Conservation (phyloP, 2,329 filamentous ascomycete genomes). For the Fusarium pilosicola region DNA sequence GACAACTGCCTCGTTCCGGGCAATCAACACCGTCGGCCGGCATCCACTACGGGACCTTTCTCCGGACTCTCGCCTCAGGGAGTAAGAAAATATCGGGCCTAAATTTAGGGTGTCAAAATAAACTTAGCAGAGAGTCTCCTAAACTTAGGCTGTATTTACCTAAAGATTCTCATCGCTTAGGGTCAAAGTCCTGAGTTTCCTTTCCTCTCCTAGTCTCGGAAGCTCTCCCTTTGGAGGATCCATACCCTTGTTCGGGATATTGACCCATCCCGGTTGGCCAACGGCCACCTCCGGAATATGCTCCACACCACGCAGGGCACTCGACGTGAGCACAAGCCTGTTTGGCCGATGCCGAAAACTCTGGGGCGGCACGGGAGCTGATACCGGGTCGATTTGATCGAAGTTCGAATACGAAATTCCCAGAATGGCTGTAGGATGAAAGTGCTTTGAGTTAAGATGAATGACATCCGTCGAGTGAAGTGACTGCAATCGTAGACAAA, state of each 20-base stretch:
- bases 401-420: neutral
- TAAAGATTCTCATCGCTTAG: too few species aligned
- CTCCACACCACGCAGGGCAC: neutral
- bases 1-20: accelerated
- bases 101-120: too few species aligned
- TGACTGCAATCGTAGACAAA: neutral
- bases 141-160: too few species aligned
- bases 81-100: too few species aligned
- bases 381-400: neutral
- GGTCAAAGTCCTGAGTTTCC: too few species aligned
- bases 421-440: accelerated
- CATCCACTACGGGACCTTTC: neutral
- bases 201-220: neutral
- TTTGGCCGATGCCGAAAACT: neutral
- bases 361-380: neutral
- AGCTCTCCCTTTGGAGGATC: neutral
- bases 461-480: neutral
- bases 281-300: neutral
- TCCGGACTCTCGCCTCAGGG: neutral
- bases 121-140: accelerated
- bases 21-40: neutral
- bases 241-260: conserved; percentile 2
- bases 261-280: neutral
- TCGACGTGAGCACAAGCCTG: neutral
- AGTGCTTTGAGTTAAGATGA: neutral